Evolutionary conservation across 192 early-diverging fungal genomes (phyloP), one percentile per base, ranked within the genome.

Genomic region (Spinellus fusiger): DNA sequence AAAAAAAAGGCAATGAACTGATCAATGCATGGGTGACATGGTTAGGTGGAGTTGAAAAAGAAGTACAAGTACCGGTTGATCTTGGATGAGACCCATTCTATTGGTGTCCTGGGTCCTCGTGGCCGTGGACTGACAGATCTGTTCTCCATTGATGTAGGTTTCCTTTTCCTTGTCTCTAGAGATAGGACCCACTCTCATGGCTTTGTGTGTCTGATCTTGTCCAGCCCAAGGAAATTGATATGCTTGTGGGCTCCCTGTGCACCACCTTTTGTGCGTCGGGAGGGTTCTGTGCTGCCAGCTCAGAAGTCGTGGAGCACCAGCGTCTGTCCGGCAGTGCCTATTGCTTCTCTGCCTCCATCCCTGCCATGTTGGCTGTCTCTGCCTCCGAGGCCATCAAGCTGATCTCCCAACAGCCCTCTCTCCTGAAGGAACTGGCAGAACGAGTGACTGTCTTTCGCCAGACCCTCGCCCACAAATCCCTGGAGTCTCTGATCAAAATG

Each of bases 41-140:
- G 55, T 1, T 54, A 81, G 73, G 76, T 98, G 46, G 93, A 87
- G 49, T 71, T 98, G 56, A 98, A 96, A 80, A 81, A 91, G 49
- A 86, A 90, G 71, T 94, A 93, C 88, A 96, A 98, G 85, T 98
- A 91, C 79, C 80, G 96, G 22, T 77, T 98, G 33, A 91, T 98
- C 62, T 72, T 98, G 50, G 96, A 98, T 63, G 96, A 98, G 74
- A 86, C 84, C 54, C 77, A 84, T 56, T 95, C 93, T 0, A 81
- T 98, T 77, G 96, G 96, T 47, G 79, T 89, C 9, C 52, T 98
- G 25, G 94, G 94, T 34, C 78, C 84, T 68, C 82, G 80, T 13
- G 96, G 96, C n/a, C 83, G 84, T 22, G 96, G 96, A 40, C 68
- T 95, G 54, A 88, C 92, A 20, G 93, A 95, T 56, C 85, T 92